Evolutionary conservation across 495 filamentous ascomycete genomes (phyloP).

Genomic region (Astrothelium subdiscretum): DNA sequence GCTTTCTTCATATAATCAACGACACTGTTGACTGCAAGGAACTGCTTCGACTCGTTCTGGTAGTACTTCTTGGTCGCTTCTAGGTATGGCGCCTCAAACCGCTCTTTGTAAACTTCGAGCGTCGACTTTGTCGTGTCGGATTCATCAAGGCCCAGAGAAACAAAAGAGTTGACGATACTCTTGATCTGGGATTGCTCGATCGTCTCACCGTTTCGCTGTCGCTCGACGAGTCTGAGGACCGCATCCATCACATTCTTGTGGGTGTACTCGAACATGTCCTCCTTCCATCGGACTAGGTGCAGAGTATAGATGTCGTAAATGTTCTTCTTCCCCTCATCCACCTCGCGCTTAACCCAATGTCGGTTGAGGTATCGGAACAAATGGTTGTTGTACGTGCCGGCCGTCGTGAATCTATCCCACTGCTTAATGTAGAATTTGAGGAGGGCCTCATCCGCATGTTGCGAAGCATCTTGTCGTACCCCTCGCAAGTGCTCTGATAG

Average conservation of each 20-base stretch:
- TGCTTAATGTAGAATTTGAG: slow-evolving; percentile 92
- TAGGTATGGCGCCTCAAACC: slow-evolving; percentile 90
- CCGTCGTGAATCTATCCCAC: slow-evolving; percentile 91
- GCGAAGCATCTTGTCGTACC: slow-evolving; percentile 55
- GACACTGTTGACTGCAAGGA: slow-evolving; percentile 91
- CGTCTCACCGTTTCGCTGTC: slow-evolving; percentile 94
- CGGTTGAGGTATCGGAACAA: slow-evolving; percentile 94
- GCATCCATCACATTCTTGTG: slow-evolving; percentile 87
- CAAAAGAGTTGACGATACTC: slow-evolving; percentile 92
- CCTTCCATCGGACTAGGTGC: slow-evolving; percentile 88
- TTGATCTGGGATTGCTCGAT: slow-evolving; percentile 97
- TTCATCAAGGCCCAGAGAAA: slow-evolving; percentile 89
- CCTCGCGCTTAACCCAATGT: slow-evolving; percentile 98
- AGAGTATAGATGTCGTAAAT: slow-evolving; percentile 97
- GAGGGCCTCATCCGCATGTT: slow-evolving; percentile 79
- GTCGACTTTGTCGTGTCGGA: slow-evolving; percentile 86
- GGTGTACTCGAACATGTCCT: slow-evolving; percentile 75
- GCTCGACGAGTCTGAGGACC: slow-evolving; percentile 90
- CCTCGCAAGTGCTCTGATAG: slow-evolving; percentile 60
- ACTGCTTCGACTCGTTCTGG: slow-evolving; percentile 81
- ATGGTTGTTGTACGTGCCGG: slow-evolving; percentile 94
- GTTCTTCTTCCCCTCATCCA: slow-evolving; percentile 98
- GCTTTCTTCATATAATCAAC: slow-evolving; percentile 99
- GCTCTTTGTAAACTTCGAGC: slow-evolving; percentile 80
- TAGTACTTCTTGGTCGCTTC: slow-evolving; percentile 77